A percentile compares a stretch with the other conserved stretches of the same genome.
Conservation (phyloP, 441 rosid species). For the Pelargonium australe region DNA sequence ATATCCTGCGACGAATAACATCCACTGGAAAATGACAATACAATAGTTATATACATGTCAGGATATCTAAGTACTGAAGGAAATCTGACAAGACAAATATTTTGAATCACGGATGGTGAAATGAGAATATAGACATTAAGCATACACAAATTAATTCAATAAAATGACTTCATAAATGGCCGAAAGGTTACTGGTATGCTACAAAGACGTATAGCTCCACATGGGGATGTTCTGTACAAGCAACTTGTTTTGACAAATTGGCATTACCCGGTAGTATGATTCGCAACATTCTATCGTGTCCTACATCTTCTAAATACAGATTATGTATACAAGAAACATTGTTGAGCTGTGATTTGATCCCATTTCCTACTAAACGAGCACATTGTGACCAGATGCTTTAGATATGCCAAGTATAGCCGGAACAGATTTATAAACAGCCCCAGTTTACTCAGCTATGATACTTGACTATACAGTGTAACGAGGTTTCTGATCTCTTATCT, state of each 20-base stretch:
- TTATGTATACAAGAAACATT: conserved; percentile 6
- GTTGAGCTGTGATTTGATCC: neutral
- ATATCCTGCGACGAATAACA: neutral
- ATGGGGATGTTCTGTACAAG: neutral
- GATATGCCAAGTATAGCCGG: neutral
- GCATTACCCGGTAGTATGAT: neutral
- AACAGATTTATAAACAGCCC: neutral
- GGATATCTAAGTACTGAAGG: neutral
- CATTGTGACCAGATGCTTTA: neutral
- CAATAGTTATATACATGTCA: neutral
- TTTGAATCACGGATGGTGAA: neutral
- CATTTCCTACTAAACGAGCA: conserved; percentile 5
- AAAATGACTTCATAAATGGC: neutral
- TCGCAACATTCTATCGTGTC: neutral
- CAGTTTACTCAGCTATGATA: neutral
- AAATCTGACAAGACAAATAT: neutral
- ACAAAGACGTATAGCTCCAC: neutral
- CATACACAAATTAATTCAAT: too few species aligned
- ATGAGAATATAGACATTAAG: too few species aligned
- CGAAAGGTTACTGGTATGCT: neutral
- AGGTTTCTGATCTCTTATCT: conserved; percentile 11
- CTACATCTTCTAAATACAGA: conserved; percentile 1
- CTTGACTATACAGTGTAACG: neutral
- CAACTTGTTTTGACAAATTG: too few species aligned
- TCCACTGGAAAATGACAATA: neutral